Evolutionary conservation across 306 rosid genomes (phyloP).

Genomic region (Dryas octopetala): DNA sequence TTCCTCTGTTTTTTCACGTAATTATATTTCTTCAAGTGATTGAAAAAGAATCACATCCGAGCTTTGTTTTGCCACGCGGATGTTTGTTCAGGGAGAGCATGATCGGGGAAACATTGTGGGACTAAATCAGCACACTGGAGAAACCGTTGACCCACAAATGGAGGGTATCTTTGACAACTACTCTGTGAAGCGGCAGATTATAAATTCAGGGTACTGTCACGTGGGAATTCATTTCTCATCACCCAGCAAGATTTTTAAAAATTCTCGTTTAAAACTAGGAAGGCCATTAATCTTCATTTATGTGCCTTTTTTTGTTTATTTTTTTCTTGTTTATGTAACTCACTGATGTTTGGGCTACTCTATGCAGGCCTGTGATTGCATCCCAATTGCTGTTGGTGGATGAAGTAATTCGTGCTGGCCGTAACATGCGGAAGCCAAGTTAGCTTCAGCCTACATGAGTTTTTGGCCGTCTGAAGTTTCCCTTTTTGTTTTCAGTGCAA

Average conservation of each 20-base stretch:
- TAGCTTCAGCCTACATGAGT: constrained; percentile 20
- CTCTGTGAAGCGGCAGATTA: constrained; percentile 89
- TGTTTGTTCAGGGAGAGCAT: constrained; percentile 81
- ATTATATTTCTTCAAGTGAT: neutral
- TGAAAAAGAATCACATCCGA: neutral
- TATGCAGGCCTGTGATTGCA: constrained; percentile 88
- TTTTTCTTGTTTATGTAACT: neutral
- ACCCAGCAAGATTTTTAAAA: neutral
- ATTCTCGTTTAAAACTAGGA: neutral
- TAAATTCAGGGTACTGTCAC: constrained; percentile 72
- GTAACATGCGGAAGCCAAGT: constrained; percentile 86
- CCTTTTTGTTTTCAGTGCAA: constrained; percentile 16
- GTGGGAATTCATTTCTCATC: constrained; percentile 9
- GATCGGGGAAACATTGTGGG: constrained; percentile 82
- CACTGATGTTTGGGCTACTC: neutral
- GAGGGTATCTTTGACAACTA: constrained; percentile 98
- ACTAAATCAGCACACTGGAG: constrained; percentile 82
- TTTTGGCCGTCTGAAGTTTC: constrained; percentile 6
- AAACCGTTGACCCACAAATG: constrained; percentile 85
- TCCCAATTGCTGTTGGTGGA: constrained; percentile 93
- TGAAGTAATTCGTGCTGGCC: constrained; percentile 98
- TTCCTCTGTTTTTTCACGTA: neutral
- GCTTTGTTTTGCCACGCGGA: constrained; percentile 10
- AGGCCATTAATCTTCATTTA: neutral
- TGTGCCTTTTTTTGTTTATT: neutral